Conservation (phyloP, 495 filamentous ascomycete species). For the Xylaria telfairii region DNA sequence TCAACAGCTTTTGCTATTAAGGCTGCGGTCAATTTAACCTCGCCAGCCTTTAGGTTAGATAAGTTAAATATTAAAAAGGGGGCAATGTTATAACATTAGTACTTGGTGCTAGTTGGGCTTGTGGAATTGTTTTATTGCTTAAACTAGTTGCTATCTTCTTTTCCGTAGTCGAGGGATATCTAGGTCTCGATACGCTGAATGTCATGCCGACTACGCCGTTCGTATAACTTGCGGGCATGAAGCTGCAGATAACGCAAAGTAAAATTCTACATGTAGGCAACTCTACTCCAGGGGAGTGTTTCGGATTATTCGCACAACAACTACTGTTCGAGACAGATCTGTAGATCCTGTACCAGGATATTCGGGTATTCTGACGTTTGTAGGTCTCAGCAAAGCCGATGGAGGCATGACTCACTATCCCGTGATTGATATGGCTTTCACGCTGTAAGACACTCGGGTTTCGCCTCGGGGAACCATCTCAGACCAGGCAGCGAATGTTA, state of each 20-base stretch:
- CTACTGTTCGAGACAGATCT: not conserved
- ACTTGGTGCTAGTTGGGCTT: not conserved
- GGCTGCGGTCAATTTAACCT: not conserved
- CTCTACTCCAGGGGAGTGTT: not conserved
- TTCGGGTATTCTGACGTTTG: not conserved
- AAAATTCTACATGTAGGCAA: not conserved
- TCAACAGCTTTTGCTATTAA: too few relatives aligned
- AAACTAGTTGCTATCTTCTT: not conserved
- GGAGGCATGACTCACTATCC: not conserved
- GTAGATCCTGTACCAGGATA: not conserved
- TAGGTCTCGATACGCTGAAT: not conserved
- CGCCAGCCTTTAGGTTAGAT: not conserved
- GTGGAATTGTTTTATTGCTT: not conserved
- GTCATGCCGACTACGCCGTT: not conserved
- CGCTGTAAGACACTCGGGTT: slow-evolving; percentile 1
- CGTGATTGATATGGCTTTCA: not conserved
- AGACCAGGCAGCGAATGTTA: not conserved
- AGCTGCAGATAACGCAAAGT: not conserved
- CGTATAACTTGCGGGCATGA: not conserved
- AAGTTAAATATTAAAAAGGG: not conserved
- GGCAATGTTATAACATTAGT: not conserved
- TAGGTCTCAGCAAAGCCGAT: not conserved
- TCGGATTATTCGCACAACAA: not conserved
- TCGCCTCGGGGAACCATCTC: not conserved
- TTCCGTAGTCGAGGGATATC: too few relatives aligned